Conservation (phyloP, 2,329 filamentous ascomycete genomes). For the Diaporthe velutina region DNA sequence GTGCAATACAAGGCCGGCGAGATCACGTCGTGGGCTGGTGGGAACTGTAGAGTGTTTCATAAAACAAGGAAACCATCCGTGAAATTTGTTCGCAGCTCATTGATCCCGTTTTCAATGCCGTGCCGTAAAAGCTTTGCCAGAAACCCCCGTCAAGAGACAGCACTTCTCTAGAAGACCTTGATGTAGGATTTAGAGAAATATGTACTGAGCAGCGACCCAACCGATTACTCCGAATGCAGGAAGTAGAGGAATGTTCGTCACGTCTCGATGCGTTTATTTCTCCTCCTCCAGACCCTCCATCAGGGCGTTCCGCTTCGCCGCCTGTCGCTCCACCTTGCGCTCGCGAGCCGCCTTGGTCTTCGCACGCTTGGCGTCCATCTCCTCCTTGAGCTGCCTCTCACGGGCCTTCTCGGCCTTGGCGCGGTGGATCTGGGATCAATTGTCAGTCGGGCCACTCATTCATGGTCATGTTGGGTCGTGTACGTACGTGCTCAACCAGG, state of each 20-base stretch:
- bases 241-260: constrained; percentile 55
- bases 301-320: constrained; percentile 90
- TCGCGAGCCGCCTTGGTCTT: constrained; percentile 99
- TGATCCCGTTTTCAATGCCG: constrained; percentile 43
- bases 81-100: constrained; percentile 41
- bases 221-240: constrained; percentile 72
- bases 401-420: constrained; percentile 99
- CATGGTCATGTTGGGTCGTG: background rate
- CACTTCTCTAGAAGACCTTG: constrained; percentile 37
- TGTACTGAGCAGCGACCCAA: constrained; percentile 60
- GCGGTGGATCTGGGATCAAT: constrained; percentile 87
- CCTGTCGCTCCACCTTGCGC: constrained; percentile 93
- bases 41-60: constrained; percentile 17
- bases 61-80: constrained; percentile 38
- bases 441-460: constrained; percentile 33
- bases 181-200: constrained; percentile 43
- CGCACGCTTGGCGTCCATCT: constrained; percentile 99
- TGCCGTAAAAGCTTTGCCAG: constrained; percentile 43
- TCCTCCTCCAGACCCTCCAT: constrained; percentile 77
- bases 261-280: constrained; percentile 44
- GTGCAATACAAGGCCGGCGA: constrained; percentile 5
- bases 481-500: constrained; percentile 98
- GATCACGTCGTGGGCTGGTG: background rate
- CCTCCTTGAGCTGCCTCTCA: constrained; percentile 96
- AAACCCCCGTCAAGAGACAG: constrained; percentile 39